phyloP scores from a whole-genome alignment of 345 rosid genomes.

The Raphanus sativus region DNA sequence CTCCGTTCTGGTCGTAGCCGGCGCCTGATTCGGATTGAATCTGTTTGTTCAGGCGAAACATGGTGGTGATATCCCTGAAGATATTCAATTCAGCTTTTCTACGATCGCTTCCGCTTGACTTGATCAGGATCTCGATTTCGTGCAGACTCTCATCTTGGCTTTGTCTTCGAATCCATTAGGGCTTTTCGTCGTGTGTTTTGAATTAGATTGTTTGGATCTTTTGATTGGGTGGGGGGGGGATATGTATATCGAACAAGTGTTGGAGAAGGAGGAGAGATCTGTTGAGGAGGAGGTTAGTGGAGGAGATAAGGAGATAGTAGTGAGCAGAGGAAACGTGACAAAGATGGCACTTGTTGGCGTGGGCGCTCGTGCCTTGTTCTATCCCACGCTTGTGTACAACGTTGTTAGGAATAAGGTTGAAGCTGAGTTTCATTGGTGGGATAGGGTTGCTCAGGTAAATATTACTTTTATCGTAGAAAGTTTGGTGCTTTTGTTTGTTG shows the following conservation, averaged over 20 bases:
- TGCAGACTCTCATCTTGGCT: constrained; percentile 42
- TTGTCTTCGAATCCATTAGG: constrained; percentile 39
- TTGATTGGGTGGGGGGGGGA: constrained; percentile 40
- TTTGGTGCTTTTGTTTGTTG: not conserved
- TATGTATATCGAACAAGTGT: constrained; percentile 89
- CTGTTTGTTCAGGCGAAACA: constrained; percentile 29
- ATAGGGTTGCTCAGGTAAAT: constrained; percentile 84
- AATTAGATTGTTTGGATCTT: constrained; percentile 15
- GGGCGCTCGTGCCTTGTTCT: constrained; percentile 92
- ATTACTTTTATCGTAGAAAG: not conserved
- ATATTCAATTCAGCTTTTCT: constrained; percentile 13
- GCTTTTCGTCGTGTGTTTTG: no score
- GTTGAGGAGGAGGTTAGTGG: constrained; percentile 34
- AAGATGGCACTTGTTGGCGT: constrained; percentile 84
- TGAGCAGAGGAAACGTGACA: constrained; percentile 39
- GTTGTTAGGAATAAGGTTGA: constrained; percentile 88
- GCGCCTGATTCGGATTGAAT: not conserved
- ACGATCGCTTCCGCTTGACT: constrained; percentile 25
- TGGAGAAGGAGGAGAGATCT: constrained; percentile 36
- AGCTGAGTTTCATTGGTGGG: constrained; percentile 98
- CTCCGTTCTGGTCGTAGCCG: not conserved
- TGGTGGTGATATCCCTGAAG: constrained; percentile 42
- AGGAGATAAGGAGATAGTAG: constrained; percentile 27
- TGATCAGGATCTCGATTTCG: constrained; percentile 18
- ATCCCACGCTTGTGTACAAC: constrained; percentile 86